Conservation (phyloP, 768 basidiomycete genomes). For the Panellus pusillus region DNA sequence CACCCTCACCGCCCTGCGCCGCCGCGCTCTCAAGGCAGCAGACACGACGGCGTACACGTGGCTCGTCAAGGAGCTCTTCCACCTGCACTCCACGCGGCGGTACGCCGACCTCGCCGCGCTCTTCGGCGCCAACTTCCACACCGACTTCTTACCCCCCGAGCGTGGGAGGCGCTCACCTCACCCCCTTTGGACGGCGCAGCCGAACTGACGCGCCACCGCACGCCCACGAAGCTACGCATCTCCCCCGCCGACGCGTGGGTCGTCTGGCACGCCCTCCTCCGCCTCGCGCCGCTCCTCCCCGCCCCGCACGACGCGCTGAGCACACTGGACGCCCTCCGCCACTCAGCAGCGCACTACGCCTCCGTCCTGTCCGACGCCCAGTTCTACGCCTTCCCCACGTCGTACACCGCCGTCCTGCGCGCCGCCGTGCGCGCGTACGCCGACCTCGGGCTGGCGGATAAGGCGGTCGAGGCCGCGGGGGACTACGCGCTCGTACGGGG, state of each 20-base stretch:
- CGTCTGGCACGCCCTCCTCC: slow-evolving; percentile 21
- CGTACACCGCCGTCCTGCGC: slow-evolving; percentile 18
- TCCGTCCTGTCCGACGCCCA: slow-evolving; percentile 2
- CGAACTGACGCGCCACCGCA: background rate
- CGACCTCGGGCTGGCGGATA: background rate
- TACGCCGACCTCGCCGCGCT: slow-evolving; percentile 11
- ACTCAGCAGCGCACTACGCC: slow-evolving; percentile 13
- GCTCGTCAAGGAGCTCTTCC: slow-evolving; percentile 20
- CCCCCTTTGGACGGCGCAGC: background rate
- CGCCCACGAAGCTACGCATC: slow-evolving; percentile 13
- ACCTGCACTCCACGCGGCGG: slow-evolving; percentile 8
- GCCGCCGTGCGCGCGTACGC: slow-evolving; percentile 16
- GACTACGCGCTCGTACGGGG: slow-evolving; percentile 5
- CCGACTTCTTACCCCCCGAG: slow-evolving; percentile 3
- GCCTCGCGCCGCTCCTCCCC: slow-evolving; percentile 5
- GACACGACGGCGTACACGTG: slow-evolving; percentile 13
- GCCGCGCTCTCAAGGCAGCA: background rate
- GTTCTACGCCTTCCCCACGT: slow-evolving; percentile 18
- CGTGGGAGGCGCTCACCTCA: background rate
- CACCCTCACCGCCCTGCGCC: too few species aligned
- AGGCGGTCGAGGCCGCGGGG: slow-evolving; percentile 1
- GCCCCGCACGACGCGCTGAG: background rate
- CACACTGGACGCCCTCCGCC: slow-evolving; percentile 1
- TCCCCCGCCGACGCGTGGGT: slow-evolving; percentile 13
- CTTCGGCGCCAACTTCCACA: slow-evolving; percentile 15